A percentile compares a stretch with the other conserved stretches of the same genome.
These are phyloP conservation scores for Raffaelea deltoideospora DNA, from an alignment of 2,329 filamentous ascomycete species.

Conservation along the genomic window DNA sequence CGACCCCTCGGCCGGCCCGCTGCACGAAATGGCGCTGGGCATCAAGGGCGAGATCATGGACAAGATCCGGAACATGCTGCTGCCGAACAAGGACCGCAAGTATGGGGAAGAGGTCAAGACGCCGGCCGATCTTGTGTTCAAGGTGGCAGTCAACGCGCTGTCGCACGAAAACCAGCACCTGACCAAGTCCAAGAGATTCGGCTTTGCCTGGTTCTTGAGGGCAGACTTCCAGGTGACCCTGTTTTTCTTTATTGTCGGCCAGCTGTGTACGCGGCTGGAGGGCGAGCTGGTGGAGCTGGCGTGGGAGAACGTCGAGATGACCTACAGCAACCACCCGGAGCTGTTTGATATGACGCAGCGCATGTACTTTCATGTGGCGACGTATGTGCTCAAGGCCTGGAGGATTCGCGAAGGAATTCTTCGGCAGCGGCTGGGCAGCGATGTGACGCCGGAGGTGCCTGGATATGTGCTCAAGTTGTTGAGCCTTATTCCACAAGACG, in stretches of 20 bases:
- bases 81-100: constrained; percentile 29
- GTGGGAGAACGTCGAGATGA: constrained; percentile 30
- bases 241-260: constrained; percentile 38
- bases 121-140: constrained; percentile 39
- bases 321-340: constrained; percentile 34
- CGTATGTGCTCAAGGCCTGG: constrained; percentile 37
- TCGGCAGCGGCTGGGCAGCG: constrained; percentile 14
- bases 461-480: constrained; percentile 30
- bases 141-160: constrained; percentile 31
- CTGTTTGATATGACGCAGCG: constrained; percentile 33
- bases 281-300: constrained; percentile 37
- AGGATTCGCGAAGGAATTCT: constrained; percentile 29
- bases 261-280: constrained; percentile 32
- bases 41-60: constrained; percentile 30
- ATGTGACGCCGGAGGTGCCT: constrained; percentile 25
- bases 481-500: constrained; percentile 22
- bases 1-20: constrained; percentile 34
- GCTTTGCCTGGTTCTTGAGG: constrained; percentile 40
- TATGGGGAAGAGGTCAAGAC: constrained; percentile 33
- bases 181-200: constrained; percentile 23
- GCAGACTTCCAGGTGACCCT: constrained; percentile 40
- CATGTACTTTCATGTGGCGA: constrained; percentile 26
- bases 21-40: constrained; percentile 34
- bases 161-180: constrained; percentile 32
- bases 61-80: constrained; percentile 33